phyloP scores from a whole-genome alignment of 305 asterid species.

The Fraxinus platypoda region DNA sequence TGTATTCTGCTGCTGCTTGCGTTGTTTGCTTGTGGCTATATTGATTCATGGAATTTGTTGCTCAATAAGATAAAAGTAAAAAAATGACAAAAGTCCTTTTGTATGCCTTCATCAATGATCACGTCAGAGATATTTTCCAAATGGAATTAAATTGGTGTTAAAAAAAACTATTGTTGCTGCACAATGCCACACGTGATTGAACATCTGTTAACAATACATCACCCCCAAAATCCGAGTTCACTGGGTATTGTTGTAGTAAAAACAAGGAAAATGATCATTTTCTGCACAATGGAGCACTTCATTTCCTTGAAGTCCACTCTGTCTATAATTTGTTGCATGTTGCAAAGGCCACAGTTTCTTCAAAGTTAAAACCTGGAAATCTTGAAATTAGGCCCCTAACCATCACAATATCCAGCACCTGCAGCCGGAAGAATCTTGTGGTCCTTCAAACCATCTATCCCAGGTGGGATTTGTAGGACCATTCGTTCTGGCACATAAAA shows the following conservation, averaged over 20 bases:
- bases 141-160: not conserved
- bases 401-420: constrained; percentile 63
- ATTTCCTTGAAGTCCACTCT: constrained; percentile 2
- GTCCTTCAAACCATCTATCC: constrained; percentile 84
- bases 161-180: constrained; percentile 7
- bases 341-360: constrained; percentile 16
- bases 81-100: not conserved
- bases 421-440: constrained; percentile 59
- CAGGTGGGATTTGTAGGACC: constrained; percentile 63
- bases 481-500: constrained; percentile 43
- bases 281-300: constrained; percentile 28
- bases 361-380: constrained; percentile 3
- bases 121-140: not conserved
- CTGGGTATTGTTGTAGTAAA: constrained; percentile 5
- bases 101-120: not conserved
- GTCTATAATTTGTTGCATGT: constrained; percentile 4
- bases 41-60: not conserved
- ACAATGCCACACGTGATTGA: constrained; percentile 14
- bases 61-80: too few species aligned
- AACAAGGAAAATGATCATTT: not conserved
- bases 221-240: not conserved
- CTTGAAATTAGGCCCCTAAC: constrained; percentile 14
- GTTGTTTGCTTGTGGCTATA: not conserved
- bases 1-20: too few species aligned
- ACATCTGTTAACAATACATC: constrained; percentile 16